A percentile compares a stretch with the other conserved stretches of the same genome.
These are phyloP conservation scores for Neonectria coccinea DNA, from an alignment of 2,329 filamentous ascomycete genomes.

Conservation along the genomic window DNA sequence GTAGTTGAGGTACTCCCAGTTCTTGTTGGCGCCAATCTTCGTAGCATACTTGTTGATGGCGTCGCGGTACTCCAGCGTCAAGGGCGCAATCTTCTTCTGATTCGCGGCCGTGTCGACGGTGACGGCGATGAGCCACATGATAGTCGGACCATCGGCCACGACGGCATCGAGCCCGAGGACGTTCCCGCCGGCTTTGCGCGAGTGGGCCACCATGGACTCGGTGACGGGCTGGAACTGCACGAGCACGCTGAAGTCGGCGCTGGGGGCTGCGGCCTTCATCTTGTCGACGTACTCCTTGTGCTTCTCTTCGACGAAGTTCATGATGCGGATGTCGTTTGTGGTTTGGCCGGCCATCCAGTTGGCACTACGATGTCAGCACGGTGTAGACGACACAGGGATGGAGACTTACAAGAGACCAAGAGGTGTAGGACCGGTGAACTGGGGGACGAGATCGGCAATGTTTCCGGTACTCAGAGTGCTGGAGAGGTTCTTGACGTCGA, in stretches of 20 bases:
- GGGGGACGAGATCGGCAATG: slow-evolving; percentile 45
- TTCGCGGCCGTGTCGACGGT: slow-evolving; percentile 54
- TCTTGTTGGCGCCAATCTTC: slow-evolving; percentile 45
- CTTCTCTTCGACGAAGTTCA: slow-evolving; percentile 48
- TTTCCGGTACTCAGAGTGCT: slow-evolving; percentile 41
- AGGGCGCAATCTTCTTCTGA: slow-evolving; percentile 48
- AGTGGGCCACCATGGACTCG: slow-evolving; percentile 43
- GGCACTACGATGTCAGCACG: slow-evolving; percentile 21
- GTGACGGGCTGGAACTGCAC: slow-evolving; percentile 51
- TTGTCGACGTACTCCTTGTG: slow-evolving; percentile 44
- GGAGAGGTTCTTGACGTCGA: slow-evolving; percentile 36
- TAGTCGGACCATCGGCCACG: slow-evolving; percentile 51
- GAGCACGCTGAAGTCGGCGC: slow-evolving; percentile 43
- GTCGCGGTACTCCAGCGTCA: slow-evolving; percentile 43
- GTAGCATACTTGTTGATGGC: slow-evolving; percentile 44
- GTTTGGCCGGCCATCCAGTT: slow-evolving; percentile 51
- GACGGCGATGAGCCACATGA: slow-evolving; percentile 53
- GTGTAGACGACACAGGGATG: fast-evolving
- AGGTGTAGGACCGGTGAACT: slow-evolving; percentile 49
- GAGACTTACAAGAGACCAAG: slow-evolving; percentile 44
- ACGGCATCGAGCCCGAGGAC: slow-evolving; percentile 49
- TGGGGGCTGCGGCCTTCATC: slow-evolving; percentile 44
- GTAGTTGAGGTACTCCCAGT: slow-evolving; percentile 60
- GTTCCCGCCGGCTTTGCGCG: slow-evolving; percentile 45
- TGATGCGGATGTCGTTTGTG: slow-evolving; percentile 44